These are phyloP conservation scores for Penicillium frequentans DNA, from an alignment of 2,329 filamentous ascomycete genomes.

Conservation along the genomic window DNA sequence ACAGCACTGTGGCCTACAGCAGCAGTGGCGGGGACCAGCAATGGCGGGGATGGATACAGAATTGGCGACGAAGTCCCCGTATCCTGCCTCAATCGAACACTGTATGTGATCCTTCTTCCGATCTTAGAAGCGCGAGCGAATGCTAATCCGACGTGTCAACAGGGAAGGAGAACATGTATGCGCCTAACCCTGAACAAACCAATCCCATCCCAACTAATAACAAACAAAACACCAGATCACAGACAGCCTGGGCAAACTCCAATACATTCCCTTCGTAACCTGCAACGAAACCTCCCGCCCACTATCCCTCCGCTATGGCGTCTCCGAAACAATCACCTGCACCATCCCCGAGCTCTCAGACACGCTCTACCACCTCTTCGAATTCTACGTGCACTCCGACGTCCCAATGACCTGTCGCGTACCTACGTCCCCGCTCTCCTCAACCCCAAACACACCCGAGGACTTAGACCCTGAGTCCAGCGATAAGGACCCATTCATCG, in stretches of 20 bases:
- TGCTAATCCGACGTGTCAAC: not conserved
- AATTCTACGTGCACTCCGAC: slow-evolving; percentile 98
- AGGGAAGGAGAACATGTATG: slow-evolving; percentile 28
- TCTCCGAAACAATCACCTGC: slow-evolving; percentile 61
- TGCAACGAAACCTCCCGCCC: slow-evolving; percentile 86
- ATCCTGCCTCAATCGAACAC: slow-evolving; percentile 72
- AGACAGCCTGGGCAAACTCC: slow-evolving; percentile 74
- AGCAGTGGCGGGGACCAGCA: slow-evolving; percentile 25
- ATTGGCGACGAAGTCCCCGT: slow-evolving; percentile 66
- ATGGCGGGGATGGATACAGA: slow-evolving; percentile 33
- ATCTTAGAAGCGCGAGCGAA: slow-evolving; percentile 2
- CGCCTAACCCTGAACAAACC: slow-evolving; percentile 10
- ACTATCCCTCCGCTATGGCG: slow-evolving; percentile 82
- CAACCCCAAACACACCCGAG: slow-evolving; percentile 17
- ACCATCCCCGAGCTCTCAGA: slow-evolving; percentile 55
- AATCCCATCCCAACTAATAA: slow-evolving; percentile 1
- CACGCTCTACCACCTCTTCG: slow-evolving; percentile 54
- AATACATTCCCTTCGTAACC: slow-evolving; percentile 87
- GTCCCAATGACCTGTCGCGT: slow-evolving; percentile 89
- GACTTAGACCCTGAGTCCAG: slow-evolving; percentile 42
- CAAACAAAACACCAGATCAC: slow-evolving; percentile 56
- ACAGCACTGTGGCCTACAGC: slow-evolving; percentile 21
- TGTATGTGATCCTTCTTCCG: slow-evolving; percentile 51
- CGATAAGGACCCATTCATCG: slow-evolving; percentile 49
- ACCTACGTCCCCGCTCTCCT: slow-evolving; percentile 67